These are phyloP conservation scores for Candida sphagnicola DNA, from an alignment of 805 yeast genomes.

Conservation along the genomic window DNA sequence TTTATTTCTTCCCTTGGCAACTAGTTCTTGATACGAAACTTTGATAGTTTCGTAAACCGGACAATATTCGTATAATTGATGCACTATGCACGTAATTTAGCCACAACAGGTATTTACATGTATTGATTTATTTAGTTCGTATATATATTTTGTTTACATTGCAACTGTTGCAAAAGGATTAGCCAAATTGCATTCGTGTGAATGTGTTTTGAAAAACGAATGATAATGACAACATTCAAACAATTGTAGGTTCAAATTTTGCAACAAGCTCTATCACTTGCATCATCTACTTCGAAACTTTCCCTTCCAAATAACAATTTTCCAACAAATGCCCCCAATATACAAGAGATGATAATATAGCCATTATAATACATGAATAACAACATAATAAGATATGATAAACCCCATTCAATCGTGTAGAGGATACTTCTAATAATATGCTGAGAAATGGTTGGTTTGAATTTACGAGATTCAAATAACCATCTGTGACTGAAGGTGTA, in stretches of 20 bases:
- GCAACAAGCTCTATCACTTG: slow-evolving; percentile 3
- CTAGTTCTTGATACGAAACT: too few relatives aligned
- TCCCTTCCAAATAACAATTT: slow-evolving; percentile 46
- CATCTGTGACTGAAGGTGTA: slow-evolving; percentile 31
- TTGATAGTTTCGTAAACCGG: too few relatives aligned
- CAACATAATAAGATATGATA: slow-evolving; percentile 64
- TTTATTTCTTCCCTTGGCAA: too few relatives aligned
- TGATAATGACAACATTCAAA: too few relatives aligned
- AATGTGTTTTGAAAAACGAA: too few relatives aligned
- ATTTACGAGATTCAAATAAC: slow-evolving; percentile 16
- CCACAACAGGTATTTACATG: too few relatives aligned
- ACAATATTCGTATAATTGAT: too few relatives aligned
- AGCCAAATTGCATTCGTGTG: too few relatives aligned
- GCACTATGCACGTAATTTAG: too few relatives aligned
- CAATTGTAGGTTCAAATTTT: background rate
- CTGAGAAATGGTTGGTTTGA: slow-evolving; percentile 43
- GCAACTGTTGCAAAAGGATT: too few relatives aligned
- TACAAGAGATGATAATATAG: slow-evolving; percentile 58
- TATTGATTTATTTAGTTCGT: too few relatives aligned
- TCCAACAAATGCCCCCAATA: slow-evolving; percentile 60
- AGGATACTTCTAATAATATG: slow-evolving; percentile 48
- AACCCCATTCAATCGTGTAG: slow-evolving; percentile 59
- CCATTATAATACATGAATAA: slow-evolving; percentile 76
- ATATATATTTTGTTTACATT: too few relatives aligned
- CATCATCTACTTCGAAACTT: slow-evolving; percentile 1